These are phyloP conservation scores for Sporothrix inflata DNA, from an alignment of 2,329 filamentous ascomycete genomes.

Conservation along the genomic window DNA sequence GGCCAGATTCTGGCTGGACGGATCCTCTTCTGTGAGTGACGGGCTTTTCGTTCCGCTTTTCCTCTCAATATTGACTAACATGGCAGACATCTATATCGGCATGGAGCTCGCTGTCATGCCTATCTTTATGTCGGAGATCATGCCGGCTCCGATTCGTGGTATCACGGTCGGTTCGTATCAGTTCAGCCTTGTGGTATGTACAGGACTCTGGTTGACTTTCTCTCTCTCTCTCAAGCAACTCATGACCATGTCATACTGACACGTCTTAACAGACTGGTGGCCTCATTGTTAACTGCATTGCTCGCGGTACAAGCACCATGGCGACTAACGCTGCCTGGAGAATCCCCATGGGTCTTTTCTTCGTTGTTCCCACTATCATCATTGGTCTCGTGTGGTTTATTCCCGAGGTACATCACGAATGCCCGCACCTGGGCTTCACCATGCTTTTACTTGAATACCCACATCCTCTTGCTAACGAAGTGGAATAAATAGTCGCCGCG, in stretches of 20 bases:
- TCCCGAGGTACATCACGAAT: not conserved
- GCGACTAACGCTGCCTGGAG: not conserved
- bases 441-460: no score
- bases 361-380: not conserved
- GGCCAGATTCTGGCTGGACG: not conserved
- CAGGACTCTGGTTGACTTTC: no score
- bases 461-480: no score
- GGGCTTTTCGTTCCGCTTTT: no score
- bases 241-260: not conserved
- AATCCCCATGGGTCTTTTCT: not conserved
- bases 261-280: not conserved
- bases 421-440: no score
- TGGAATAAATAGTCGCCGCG: not conserved
- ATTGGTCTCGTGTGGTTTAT: not conserved
- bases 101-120: constrained; percentile 19
- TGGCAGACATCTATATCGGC: not conserved
- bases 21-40: not conserved
- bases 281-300: not conserved
- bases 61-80: not conserved
- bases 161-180: constrained; percentile 40
- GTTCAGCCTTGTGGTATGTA: not conserved
- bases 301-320: not conserved
- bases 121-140: constrained; percentile 4
- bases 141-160: constrained; percentile 38
- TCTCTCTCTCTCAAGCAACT: no score